phyloP scores from a whole-genome alignment of 1,284 basidiomycete genomes.

The Coniophora puteana region DNA sequence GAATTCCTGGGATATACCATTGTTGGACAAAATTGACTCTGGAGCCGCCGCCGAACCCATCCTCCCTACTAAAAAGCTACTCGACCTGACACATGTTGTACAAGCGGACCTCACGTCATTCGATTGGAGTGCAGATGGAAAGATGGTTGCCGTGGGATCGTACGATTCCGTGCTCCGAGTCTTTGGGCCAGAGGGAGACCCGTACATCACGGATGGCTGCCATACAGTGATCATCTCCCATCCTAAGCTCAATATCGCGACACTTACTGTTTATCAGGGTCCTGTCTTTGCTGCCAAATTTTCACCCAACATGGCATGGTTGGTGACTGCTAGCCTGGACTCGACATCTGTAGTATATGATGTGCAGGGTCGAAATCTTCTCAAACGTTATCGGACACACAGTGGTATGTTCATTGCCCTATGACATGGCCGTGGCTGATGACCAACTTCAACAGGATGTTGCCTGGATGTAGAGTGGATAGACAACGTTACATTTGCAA shows the following conservation, averaged over 20 bases:
- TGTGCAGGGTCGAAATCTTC: constrained; percentile 54
- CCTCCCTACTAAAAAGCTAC: constrained; percentile 41
- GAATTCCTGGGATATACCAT: constrained; percentile 74
- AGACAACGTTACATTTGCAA: constrained; percentile 67
- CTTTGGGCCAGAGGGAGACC: constrained; percentile 49
- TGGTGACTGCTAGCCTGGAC: constrained; percentile 72
- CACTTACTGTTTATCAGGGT: constrained; percentile 45
- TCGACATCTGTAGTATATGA: constrained; percentile 77
- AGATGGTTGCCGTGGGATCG: constrained; percentile 70
- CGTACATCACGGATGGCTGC: constrained; percentile 56
- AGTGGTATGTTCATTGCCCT: constrained; percentile 42
- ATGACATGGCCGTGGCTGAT: constrained; percentile 10
- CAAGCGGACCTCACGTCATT: constrained; percentile 66
- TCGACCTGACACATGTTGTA: constrained; percentile 43
- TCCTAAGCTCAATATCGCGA: constrained; percentile 9
- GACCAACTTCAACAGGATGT: constrained; percentile 42
- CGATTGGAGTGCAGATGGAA: constrained; percentile 71
- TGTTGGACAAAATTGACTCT: constrained; percentile 30
- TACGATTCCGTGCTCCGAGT: constrained; percentile 70
- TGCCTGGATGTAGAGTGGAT: constrained; percentile 83
- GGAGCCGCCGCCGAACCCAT: constrained; percentile 17
- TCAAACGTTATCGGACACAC: constrained; percentile 62
- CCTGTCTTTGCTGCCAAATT: constrained; percentile 75
- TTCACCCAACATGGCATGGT: constrained; percentile 64
- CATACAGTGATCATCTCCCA: constrained; percentile 51